These are phyloP conservation scores for Polychaeton citri DNA, from an alignment of 2,329 filamentous ascomycete species.

Conservation along the genomic window DNA sequence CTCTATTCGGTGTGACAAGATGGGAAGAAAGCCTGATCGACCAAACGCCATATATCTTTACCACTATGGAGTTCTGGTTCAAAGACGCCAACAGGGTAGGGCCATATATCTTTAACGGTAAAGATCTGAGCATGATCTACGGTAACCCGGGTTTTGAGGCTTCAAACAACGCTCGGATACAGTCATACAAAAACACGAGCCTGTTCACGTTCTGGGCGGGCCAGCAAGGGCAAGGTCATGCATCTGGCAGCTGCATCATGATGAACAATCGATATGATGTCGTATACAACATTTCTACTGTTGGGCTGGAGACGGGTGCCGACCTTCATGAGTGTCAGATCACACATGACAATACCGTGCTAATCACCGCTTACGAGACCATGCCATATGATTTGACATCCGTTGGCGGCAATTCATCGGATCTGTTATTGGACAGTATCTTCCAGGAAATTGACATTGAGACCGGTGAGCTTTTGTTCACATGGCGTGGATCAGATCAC, in stretches of 20 bases:
- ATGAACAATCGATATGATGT: conserved; percentile 14
- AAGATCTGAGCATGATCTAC: conserved; percentile 4
- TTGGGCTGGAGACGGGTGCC: conserved; percentile 3
- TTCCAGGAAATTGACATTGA: conserved; percentile 33
- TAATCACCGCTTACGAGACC: conserved; percentile 12
- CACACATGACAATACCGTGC: conserved; percentile 10
- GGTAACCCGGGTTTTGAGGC: conserved; percentile 2
- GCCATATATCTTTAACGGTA: conserved; percentile 4
- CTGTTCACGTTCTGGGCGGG: conserved; percentile 4
- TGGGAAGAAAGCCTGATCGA: not conserved
- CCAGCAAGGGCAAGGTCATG: conserved; percentile 2
- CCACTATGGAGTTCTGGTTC: conserved; percentile 1
- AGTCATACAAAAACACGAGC: conserved; percentile 1
- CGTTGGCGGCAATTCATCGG: conserved; percentile 2
- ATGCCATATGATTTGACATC: conserved; percentile 11
- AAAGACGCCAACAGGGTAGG: conserved; percentile 1
- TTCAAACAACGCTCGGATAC: conserved; percentile 4
- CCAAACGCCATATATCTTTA: conserved; percentile 1
- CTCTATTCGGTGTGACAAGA: not conserved
- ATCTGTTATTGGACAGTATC: conserved; percentile 24
- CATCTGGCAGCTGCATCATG: conserved; percentile 9
- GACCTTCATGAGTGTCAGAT: conserved; percentile 15
- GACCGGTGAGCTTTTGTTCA: conserved; percentile 26
- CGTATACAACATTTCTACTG: conserved; percentile 9
- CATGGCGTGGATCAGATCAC: conserved; percentile 32